Conservation (phyloP, 495 filamentous ascomycete species). For the Pseudotulostoma volvatum region DNA sequence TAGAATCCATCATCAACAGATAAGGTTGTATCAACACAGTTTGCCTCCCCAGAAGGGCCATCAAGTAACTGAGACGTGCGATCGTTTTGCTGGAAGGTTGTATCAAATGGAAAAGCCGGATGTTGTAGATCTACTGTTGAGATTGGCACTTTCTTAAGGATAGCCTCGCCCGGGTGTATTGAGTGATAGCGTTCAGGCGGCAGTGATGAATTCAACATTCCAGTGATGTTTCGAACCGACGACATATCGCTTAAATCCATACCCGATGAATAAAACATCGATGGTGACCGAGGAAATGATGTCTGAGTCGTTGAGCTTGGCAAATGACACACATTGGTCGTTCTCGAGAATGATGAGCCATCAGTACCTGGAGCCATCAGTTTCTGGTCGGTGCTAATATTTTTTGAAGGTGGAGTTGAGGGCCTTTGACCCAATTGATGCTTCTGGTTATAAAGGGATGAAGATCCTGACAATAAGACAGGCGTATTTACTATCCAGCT, state of each 20-base stretch:
- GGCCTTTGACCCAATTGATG: background rate
- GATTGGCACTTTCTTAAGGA: background rate
- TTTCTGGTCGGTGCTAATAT: slow-evolving; percentile 3
- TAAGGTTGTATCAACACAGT: background rate
- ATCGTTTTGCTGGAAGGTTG: background rate
- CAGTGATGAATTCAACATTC: background rate
- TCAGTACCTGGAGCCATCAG: background rate
- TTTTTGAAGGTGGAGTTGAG: slow-evolving; percentile 4
- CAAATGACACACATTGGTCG: background rate
- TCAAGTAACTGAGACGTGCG: background rate
- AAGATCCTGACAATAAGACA: background rate
- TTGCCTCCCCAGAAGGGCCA: background rate
- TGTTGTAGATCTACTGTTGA: background rate
- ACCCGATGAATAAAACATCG: background rate
- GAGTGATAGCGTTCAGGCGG: background rate
- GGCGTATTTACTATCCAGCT: background rate
- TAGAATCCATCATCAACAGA: background rate
- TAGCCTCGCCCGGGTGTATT: background rate
- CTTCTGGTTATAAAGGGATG: background rate
- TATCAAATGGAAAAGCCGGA: background rate
- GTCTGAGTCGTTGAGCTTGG: background rate
- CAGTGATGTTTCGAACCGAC: background rate
- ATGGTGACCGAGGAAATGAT: background rate
- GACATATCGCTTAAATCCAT: background rate
- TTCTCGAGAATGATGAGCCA: too few relatives aligned